Conservation (phyloP, 176 grass and related monocot genomes). For the Zoysia pacifica region DNA sequence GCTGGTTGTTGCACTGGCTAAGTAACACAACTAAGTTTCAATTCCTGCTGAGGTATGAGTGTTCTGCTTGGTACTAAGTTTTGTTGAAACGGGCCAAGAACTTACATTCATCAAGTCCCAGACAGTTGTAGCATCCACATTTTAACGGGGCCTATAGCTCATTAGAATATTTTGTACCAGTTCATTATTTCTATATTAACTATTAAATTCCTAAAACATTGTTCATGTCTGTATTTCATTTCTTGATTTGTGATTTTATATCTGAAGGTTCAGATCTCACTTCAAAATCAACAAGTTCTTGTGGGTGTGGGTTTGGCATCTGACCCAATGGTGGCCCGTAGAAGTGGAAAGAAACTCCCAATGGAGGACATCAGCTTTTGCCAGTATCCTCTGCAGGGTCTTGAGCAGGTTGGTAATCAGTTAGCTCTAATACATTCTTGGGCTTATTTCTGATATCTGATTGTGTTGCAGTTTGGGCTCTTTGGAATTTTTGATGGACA, state of each 20-base stretch:
- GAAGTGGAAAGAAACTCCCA: constrained; percentile 65
- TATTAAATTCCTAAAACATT: not conserved
- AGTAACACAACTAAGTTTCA: not conserved
- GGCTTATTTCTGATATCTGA: constrained; percentile 22
- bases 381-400: constrained; percentile 67
- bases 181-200: not conserved
- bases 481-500: constrained; percentile 86
- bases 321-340: constrained; percentile 70
- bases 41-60: not conserved
- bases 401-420: constrained; percentile 58
- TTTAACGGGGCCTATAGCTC: not conserved
- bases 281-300: constrained; percentile 51
- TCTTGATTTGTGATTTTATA: constrained; percentile 4
- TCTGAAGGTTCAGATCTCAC: constrained; percentile 60
- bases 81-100: not conserved
- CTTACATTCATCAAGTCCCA: not conserved
- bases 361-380: constrained; percentile 79
- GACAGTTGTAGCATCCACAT: not conserved
- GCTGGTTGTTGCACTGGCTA: not conserved
- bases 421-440: constrained; percentile 11
- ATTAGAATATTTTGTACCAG: not conserved
- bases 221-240: constrained; percentile 1
- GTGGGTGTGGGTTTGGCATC: constrained; percentile 72
- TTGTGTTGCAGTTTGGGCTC: constrained; percentile 74
- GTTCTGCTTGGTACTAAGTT: not conserved